phyloP scores from a whole-genome alignment of 1,284 basidiomycete species.

The Cutaneotrichosporon sp. region DNA sequence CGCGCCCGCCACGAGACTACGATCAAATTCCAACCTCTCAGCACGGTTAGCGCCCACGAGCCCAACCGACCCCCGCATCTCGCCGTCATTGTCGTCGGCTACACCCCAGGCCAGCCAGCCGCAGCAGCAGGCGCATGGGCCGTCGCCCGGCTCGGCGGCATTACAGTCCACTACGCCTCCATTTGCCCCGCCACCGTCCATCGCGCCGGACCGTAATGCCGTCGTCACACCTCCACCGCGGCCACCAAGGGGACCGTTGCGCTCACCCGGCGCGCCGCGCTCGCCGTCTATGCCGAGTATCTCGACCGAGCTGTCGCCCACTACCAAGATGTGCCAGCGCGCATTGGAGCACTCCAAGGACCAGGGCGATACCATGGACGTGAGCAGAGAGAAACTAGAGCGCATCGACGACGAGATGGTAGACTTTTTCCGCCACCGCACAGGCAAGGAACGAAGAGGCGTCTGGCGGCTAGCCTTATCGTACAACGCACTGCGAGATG shows the following conservation, averaged over 20 bases:
- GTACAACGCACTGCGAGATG: conserved; percentile 67
- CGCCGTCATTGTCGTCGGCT: no score
- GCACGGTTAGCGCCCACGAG: neutral
- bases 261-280: conserved; percentile 9
- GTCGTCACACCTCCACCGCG: conserved; percentile 10
- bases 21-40: conserved; percentile 10
- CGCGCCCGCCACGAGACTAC: conserved; percentile 3
- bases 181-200: neutral
- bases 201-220: neutral
- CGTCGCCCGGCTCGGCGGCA: neutral
- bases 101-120: neutral
- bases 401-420: conserved; percentile 69
- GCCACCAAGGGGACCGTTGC: conserved; percentile 8
- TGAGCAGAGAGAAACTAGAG: conserved; percentile 68
- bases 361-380: conserved; percentile 70
- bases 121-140: neutral
- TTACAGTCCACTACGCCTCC: neutral
- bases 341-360: conserved; percentile 67
- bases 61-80: neutral
- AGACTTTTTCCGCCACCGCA: conserved; percentile 59
- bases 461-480: conserved; percentile 79
- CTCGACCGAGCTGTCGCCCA: neutral
- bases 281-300: conserved; percentile 5
- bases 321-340: conserved; percentile 52
- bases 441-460: conserved; percentile 54